Evolutionary conservation across 2,329 filamentous ascomycete genomes (phyloP).

Genomic region (Exophiala spinifera): DNA sequence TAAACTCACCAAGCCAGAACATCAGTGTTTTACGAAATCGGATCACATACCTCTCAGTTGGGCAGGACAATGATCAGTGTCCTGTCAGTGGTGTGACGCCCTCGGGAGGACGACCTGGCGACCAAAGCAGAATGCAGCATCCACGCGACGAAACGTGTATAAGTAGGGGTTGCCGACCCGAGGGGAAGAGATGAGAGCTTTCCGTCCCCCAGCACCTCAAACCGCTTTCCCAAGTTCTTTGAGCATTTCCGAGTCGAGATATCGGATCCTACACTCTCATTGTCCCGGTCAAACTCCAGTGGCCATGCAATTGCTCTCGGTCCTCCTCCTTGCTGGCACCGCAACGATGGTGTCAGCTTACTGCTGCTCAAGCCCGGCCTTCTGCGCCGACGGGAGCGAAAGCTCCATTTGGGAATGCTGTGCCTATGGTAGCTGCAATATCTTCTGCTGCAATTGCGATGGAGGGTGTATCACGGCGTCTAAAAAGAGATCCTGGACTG

Average conservation of each 20-base stretch:
- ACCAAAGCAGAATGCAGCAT: no score
- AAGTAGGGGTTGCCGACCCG: neutral
- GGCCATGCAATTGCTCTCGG: constrained; percentile 1
- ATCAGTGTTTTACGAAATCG: no score
- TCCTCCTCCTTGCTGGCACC: neutral
- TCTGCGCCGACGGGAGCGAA: neutral
- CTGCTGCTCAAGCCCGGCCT: neutral
- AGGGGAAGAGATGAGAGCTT: neutral
- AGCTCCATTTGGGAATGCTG: neutral
- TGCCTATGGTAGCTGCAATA: constrained; percentile 6
- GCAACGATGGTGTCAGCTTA: constrained; percentile 3
- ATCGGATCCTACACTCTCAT: neutral
- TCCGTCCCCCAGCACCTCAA: neutral
- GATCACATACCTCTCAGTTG: no score
- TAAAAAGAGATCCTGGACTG: neutral
- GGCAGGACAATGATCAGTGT: no score
- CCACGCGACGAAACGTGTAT: neutral
- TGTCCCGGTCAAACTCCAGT: neutral
- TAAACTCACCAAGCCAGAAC: no score
- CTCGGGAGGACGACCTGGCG: no score
- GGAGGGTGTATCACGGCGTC: neutral
- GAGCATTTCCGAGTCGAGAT: neutral
- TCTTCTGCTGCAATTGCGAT: constrained; percentile 8
- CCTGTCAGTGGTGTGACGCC: no score
- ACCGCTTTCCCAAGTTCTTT: neutral